phyloP scores from a whole-genome alignment of 345 rosid genomes.

The Eucalyptus cloeziana region DNA sequence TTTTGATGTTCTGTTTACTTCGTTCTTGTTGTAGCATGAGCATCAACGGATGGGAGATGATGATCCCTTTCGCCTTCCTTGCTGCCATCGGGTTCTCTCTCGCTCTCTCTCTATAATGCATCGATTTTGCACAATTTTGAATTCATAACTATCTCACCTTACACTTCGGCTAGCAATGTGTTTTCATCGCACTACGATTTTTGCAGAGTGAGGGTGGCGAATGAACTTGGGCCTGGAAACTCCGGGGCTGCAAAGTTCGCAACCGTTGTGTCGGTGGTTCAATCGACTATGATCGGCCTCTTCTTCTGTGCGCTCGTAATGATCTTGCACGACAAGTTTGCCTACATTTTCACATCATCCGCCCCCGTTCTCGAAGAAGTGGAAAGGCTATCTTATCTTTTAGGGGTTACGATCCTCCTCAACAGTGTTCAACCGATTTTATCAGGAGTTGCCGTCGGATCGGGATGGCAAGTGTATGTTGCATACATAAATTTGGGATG shows the following conservation, averaged over 20 bases:
- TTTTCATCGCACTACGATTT: not conserved
- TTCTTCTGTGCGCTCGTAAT: constrained; percentile 5
- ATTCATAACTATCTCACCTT: not conserved
- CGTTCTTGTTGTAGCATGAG: constrained; percentile 3
- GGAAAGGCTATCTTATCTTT: not conserved
- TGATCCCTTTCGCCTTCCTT: constrained; percentile 27
- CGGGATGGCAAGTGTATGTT: constrained; percentile 66
- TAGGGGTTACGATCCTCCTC: constrained; percentile 18
- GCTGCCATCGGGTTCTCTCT: constrained; percentile 20
- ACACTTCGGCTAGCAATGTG: not conserved
- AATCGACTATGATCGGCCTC: constrained; percentile 11
- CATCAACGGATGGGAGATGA: constrained; percentile 25
- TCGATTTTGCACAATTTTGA: not conserved
- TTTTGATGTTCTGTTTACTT: not conserved
- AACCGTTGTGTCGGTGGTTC: constrained; percentile 4
- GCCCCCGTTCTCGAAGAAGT: constrained; percentile 8
- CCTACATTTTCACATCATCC: constrained; percentile 14
- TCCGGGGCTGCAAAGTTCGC: constrained; percentile 16
- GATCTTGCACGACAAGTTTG: not conserved
- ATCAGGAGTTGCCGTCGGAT: constrained; percentile 80
- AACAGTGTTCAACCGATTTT: constrained; percentile 25
- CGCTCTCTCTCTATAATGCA: not conserved
- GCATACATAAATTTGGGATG: constrained; percentile 65
- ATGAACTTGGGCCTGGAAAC: constrained; percentile 24
- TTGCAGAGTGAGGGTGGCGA: constrained; percentile 19